These are phyloP conservation scores for Fusarium gaditjirri DNA, from an alignment of 2,329 filamentous ascomycete species.

Conservation along the genomic window DNA sequence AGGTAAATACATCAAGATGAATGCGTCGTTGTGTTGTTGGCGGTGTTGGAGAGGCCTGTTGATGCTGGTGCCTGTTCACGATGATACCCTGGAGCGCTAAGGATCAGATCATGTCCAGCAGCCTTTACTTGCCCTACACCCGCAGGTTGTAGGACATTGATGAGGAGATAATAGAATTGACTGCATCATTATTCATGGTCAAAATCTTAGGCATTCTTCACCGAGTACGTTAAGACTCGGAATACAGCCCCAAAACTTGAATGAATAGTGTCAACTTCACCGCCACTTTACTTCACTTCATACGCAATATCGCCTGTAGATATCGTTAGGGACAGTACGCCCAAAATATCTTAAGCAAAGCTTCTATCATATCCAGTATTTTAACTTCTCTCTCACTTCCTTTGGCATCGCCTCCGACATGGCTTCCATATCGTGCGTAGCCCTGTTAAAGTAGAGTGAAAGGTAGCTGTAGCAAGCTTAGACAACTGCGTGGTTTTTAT, in stretches of 20 bases:
- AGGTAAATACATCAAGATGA: background rate
- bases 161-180: background rate
- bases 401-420: too few relatives aligned
- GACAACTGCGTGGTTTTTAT: background rate
- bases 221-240: fast-evolving
- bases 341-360: background rate
- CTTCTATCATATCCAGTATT: fast-evolving
- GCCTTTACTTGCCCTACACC: background rate
- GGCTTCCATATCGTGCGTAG: too few relatives aligned
- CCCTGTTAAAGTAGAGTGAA: fast-evolving
- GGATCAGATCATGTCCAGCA: background rate
- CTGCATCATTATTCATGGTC: too few relatives aligned
- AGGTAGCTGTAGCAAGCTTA: too few relatives aligned
- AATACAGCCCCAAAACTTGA: fast-evolving
- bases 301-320: fast-evolving
- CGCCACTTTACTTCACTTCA: fast-evolving
- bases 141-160: fast-evolving
- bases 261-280: fast-evolving
- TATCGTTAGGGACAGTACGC: fast-evolving
- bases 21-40: background rate
- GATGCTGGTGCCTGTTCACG: background rate
- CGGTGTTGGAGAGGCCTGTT: background rate
- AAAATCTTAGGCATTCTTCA: too few relatives aligned
- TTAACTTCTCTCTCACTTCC: background rate
- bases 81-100: background rate